Percentiles rank a stretch among this genome's conserved stretches.
phyloP scores from a whole-genome alignment of 305 asterid genomes.

The Rubia peregrina region DNA sequence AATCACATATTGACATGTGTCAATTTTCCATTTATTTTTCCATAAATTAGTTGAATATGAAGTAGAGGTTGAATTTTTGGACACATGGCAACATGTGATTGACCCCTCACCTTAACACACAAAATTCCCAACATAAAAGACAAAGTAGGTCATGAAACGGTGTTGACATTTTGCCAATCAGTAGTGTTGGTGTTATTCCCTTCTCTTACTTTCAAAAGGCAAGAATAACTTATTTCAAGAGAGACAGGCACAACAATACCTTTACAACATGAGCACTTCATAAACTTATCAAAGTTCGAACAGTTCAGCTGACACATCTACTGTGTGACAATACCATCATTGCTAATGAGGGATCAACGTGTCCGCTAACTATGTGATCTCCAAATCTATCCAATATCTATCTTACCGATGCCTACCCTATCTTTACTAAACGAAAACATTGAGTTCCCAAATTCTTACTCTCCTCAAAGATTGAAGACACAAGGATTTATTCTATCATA shows the following conservation, averaged over 20 bases:
- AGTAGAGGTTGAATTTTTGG: too few species aligned
- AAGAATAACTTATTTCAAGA: not conserved
- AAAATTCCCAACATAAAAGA: not conserved
- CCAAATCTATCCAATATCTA: not conserved
- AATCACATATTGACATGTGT: too few species aligned
- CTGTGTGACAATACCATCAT: not conserved
- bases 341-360: not conserved
- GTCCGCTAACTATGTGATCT: not conserved
- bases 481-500: not conserved
- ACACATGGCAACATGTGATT: too few species aligned
- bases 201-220: not conserved
- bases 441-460: conserved; percentile 2
- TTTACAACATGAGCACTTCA: not conserved
- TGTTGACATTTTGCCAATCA: too few species aligned
- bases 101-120: too few species aligned
- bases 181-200: not conserved
- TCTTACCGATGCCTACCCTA: not conserved
- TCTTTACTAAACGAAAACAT: conserved; percentile 7
- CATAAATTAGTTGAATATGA: too few species aligned
- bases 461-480: not conserved
- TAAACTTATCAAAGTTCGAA: not conserved
- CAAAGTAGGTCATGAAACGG: not conserved
- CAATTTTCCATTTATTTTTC: too few species aligned
- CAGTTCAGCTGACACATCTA: not conserved
- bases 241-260: not conserved